A percentile compares a stretch with the other conserved stretches of the same genome.
Evolutionary conservation across 352 stramenopile species (phyloP).

Genomic region (Ochromonadaceae sp.): DNA sequence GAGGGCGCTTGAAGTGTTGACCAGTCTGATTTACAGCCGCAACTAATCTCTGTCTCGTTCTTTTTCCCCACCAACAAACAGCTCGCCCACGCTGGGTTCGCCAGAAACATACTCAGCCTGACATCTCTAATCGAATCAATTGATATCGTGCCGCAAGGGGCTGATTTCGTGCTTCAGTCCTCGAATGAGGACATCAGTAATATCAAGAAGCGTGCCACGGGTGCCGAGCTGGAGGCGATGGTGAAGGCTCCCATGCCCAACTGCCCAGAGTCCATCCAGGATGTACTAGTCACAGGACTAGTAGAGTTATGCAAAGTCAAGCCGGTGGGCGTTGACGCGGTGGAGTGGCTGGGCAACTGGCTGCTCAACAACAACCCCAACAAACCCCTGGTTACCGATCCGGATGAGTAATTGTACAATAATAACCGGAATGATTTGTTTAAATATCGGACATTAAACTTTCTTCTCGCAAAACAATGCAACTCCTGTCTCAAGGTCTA

Average conservation of each 20-base stretch:
- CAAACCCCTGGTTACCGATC: not conserved
- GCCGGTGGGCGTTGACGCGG: slow-evolving; percentile 1
- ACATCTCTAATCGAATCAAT: not conserved
- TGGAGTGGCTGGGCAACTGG: slow-evolving; percentile 13
- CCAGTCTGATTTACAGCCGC: too few species aligned
- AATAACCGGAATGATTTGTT: too few species aligned
- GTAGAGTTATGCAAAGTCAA: slow-evolving; percentile 14
- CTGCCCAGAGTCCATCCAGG: slow-evolving; percentile 4
- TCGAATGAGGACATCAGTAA: not conserved
- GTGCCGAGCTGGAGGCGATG: not conserved
- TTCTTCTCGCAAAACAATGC: too few species aligned
- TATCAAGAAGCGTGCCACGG: not conserved
- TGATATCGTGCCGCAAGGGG: not conserved
- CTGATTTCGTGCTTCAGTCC: not conserved
- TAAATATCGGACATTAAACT: too few species aligned
- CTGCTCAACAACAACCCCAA: slow-evolving; percentile 10
- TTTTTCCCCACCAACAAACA: not conserved
- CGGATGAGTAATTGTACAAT: slow-evolving; percentile 12
- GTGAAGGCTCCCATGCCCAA: not conserved
- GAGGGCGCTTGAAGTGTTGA: too few species aligned
- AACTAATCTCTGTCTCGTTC: too few species aligned
- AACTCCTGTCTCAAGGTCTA: too few species aligned
- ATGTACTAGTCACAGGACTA: slow-evolving; percentile 2
- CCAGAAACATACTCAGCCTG: not conserved
- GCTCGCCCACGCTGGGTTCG: not conserved